Evolutionary conservation across 2,329 filamentous ascomycete species (phyloP), one percentile per base, ranked within the genome.

Genomic region (Microsporum canis): DNA sequence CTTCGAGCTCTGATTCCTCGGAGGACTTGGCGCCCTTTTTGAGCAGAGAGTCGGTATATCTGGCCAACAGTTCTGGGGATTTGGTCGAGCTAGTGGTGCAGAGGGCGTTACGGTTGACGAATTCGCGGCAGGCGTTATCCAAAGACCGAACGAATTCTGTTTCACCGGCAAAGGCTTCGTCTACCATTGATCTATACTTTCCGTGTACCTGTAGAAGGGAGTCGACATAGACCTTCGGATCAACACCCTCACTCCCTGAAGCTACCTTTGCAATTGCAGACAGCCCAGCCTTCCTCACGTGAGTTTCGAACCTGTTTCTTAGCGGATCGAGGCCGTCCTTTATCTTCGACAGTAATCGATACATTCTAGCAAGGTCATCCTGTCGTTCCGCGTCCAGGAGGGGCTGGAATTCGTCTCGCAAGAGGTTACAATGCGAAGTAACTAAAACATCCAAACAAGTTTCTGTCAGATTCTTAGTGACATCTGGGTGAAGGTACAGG

Each of bases 201-300:
- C 88, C 89, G 76, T 99, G 92, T 1, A 96, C 91, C 71, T 96
- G 91, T 29, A 99, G 84, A 27, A 99, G 80, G 33, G 94, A 90
- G 73, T 97, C 91, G 53, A 99, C 91, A 70, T 99, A 99, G 57
- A 95, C 85, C 79, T 96, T 97, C 6, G 94, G 94, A 72, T 99
- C 94, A 53, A 97, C 82, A 72, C 86, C 90, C 64, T 97, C 92
- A 14, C 29, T 23, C 27, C 88, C 88, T 0, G 88, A 84, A 5
- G 91, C 87, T 55, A 97, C 87, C 79, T 96, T 97, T 68, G 94
- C 86, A 17, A 97, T 89, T 0, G 94, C 92, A 41, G 86, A 83
- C 63, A 95, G 79, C 65, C 94, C 94, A 41, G 91, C 91, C 69
- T 91, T 94, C 43, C 91, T 82, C 27, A 99, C 94, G 69, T 99